Conservation (phyloP, 2,329 filamentous ascomycete genomes). For the Tolypocladium paradoxum region DNA sequence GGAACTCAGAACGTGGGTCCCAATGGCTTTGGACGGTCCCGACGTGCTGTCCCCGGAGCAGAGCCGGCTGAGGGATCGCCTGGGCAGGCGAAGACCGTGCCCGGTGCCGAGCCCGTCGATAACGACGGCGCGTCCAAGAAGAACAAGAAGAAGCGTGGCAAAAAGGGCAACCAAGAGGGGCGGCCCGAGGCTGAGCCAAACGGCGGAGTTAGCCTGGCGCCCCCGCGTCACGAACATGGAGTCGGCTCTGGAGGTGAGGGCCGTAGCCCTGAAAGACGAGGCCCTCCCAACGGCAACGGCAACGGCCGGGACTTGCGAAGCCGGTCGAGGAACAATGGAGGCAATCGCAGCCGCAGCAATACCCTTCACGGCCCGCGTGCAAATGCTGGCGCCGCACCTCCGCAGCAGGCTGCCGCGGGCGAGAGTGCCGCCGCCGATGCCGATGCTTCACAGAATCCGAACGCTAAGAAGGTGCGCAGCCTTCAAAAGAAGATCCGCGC, state of each 20-base stretch:
- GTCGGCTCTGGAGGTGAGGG: slow-evolving; percentile 36
- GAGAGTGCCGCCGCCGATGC: slow-evolving; percentile 26
- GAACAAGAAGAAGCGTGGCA: slow-evolving; percentile 96
- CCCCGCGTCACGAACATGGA: slow-evolving; percentile 28
- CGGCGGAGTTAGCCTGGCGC: slow-evolving; percentile 35
- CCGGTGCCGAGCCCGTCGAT: slow-evolving; percentile 50
- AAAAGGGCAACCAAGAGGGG: slow-evolving; percentile 78
- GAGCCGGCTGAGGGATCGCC: slow-evolving; percentile 56
- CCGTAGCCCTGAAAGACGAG: slow-evolving; percentile 58
- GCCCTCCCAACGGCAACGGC: slow-evolving; percentile 19
- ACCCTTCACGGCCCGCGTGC: slow-evolving; percentile 28
- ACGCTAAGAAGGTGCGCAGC: slow-evolving; percentile 88
- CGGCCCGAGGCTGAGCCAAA: slow-evolving; percentile 36
- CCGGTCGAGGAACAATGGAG: slow-evolving; percentile 28
- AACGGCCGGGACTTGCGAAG: slow-evolving; percentile 1
- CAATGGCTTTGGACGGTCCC: slow-evolving; percentile 70
- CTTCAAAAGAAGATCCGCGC: slow-evolving; percentile 95
- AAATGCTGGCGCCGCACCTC: slow-evolving; percentile 10
- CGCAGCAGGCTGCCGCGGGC: slow-evolving; percentile 24
- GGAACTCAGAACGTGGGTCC: slow-evolving; percentile 58
- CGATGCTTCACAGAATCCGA: slow-evolving; percentile 49
- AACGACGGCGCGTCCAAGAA: slow-evolving; percentile 70
- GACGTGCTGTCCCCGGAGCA: slow-evolving; percentile 78
- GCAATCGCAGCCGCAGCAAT: slow-evolving; percentile 42
- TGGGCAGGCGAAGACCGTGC: slow-evolving; percentile 57